Evolutionary conservation across 495 filamentous ascomycete genomes (phyloP).

Genomic region (Acidomyces sp.): DNA sequence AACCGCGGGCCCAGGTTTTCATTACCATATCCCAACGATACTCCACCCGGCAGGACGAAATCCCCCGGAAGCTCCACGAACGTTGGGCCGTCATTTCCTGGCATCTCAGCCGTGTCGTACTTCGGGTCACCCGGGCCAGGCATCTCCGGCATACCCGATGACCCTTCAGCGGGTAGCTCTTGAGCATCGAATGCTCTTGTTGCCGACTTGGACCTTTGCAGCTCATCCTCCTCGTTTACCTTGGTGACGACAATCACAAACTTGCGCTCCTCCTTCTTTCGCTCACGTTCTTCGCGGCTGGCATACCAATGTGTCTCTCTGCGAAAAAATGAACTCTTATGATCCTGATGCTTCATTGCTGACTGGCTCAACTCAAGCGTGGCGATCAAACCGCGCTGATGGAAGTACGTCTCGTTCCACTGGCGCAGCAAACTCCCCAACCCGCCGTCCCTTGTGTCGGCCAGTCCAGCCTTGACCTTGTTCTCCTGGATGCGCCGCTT

Average conservation of each 20-base stretch:
- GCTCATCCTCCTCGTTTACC: conserved; percentile 8
- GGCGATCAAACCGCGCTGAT: conserved; percentile 2
- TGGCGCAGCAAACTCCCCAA: conserved; percentile 7
- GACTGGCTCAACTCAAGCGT: conserved; percentile 11
- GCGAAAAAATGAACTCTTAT: conserved; percentile 3
- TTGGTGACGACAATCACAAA: conserved; percentile 12
- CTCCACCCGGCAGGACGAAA: neutral
- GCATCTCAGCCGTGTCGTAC: conserved; percentile 6
- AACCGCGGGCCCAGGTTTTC: neutral
- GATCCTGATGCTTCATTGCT: conserved; percentile 4
- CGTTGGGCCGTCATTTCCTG: neutral
- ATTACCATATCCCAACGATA: conserved; percentile 3
- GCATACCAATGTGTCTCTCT: conserved; percentile 1
- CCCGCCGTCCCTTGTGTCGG: conserved; percentile 4
- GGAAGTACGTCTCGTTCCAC: conserved; percentile 16
- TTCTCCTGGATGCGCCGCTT: conserved; percentile 5
- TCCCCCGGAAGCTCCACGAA: conserved; percentile 6
- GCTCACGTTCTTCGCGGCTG: conserved; percentile 7
- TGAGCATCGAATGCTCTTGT: no score
- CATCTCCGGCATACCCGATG: conserved; percentile 1
- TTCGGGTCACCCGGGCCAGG: neutral
- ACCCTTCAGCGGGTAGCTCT: conserved; percentile 5
- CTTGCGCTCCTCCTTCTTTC: conserved; percentile 10
- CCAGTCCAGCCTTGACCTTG: conserved; percentile 6
- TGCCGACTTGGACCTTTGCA: neutral